Percentiles rank a stretch among this genome's conserved stretches.
Evolutionary conservation across 148 eudicot genomes (phyloP).

Genomic region (Rhododendron molle): DNA sequence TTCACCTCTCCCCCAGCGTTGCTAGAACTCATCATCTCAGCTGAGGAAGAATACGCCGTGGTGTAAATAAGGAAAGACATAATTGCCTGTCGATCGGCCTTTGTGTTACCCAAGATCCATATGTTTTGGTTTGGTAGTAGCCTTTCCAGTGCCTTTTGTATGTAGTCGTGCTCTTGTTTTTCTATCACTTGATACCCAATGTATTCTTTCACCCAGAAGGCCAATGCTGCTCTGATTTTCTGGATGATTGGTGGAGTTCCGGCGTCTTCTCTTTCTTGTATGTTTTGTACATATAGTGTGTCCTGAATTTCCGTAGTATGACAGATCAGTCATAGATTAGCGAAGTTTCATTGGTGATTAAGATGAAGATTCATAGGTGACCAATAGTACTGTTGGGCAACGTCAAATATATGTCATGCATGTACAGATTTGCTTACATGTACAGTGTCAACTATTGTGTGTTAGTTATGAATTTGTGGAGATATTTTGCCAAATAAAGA

Average conservation of each 20-base stretch:
- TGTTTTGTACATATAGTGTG: slow-evolving; percentile 30
- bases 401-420: background rate
- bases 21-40: background rate
- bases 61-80: slow-evolving; percentile 43
- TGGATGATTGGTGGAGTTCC: slow-evolving; percentile 45
- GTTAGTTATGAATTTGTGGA: too few species aligned
- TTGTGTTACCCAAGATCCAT: slow-evolving; percentile 29
- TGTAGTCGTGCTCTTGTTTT: slow-evolving; percentile 26
- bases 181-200: slow-evolving; percentile 32
- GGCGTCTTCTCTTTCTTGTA: slow-evolving; percentile 42
- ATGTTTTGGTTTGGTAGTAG: slow-evolving; percentile 25
- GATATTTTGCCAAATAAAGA: background rate
- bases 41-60: background rate
- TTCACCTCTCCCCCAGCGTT: background rate
- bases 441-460: background rate
- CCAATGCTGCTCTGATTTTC: slow-evolving; percentile 36
- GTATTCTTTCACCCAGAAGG: slow-evolving; percentile 52
- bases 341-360: background rate
- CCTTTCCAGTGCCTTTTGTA: slow-evolving; percentile 25
- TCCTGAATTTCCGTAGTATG: slow-evolving; percentile 18
- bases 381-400: background rate
- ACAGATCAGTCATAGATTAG: background rate
- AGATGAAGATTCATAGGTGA: background rate
- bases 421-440: background rate
- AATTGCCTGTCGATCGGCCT: slow-evolving; percentile 28